Percentiles rank a stretch among this genome's conserved stretches.
phyloP scores from a whole-genome alignment of 108 stramenopile species.

The Pseudonitzschia multiseries region DNA sequence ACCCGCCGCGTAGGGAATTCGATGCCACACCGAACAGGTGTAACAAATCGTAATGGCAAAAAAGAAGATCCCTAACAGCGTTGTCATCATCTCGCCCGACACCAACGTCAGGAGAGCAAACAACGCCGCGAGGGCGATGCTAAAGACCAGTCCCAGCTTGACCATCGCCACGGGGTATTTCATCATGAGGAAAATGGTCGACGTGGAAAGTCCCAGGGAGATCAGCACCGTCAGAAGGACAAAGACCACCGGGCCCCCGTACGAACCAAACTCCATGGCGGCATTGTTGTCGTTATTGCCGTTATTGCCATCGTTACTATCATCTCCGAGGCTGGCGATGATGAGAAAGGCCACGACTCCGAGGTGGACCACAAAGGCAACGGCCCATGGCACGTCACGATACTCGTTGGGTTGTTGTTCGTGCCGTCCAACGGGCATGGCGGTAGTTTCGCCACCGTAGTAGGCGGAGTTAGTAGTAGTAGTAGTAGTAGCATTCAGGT shows the following conservation, averaged over 20 bases:
- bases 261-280: not conserved
- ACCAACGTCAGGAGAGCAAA: constrained; percentile 39
- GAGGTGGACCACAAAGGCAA: constrained; percentile 65
- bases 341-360: constrained; percentile 41
- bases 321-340: constrained; percentile 20
- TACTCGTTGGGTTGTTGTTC: constrained; percentile 38
- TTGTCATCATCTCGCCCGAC: constrained; percentile 16
- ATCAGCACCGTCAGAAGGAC: constrained; percentile 27
- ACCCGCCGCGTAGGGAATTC: constrained; percentile 78
- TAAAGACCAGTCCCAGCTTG: constrained; percentile 61
- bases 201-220: constrained; percentile 41
- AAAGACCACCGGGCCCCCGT: constrained; percentile 27
- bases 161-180: constrained; percentile 54
- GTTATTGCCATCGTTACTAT: not conserved
- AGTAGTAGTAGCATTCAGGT: not conserved
- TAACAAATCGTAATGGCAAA: constrained; percentile 65
- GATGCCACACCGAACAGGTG: constrained; percentile 59
- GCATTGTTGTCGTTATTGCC: constrained; percentile 17
- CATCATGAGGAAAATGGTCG: constrained; percentile 70
- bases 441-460: not conserved
- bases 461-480: not conserved
- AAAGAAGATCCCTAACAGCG: constrained; percentile 28
- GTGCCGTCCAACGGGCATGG: constrained; percentile 2
- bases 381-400: constrained; percentile 49
- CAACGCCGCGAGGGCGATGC: constrained; percentile 31